Conservation (phyloP, 1,139 yeast genomes). For the Yamadazyma atlantica region DNA sequence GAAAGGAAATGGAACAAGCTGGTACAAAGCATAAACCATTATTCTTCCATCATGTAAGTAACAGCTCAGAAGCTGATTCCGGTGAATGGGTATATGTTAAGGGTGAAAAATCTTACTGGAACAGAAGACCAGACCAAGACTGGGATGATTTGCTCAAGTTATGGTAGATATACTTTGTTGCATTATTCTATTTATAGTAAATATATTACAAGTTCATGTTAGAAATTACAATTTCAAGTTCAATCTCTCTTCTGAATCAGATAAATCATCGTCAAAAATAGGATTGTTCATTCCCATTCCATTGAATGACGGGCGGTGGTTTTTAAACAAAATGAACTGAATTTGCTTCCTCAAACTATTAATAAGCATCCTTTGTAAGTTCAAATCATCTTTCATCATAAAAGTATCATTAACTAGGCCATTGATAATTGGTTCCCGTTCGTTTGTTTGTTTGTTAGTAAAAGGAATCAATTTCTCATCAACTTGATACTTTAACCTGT, state of each 20-base stretch:
- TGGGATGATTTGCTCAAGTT: conserved; percentile 57
- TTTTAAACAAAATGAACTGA: conserved; percentile 46
- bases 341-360: conserved; percentile 52
- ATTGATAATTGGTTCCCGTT: conserved; percentile 38
- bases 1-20: conserved; percentile 55
- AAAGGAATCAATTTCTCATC: conserved; percentile 42
- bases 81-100: conserved; percentile 60
- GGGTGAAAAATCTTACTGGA: conserved; percentile 80
- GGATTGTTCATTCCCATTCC: conserved; percentile 9
- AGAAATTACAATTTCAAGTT: conserved; percentile 33
- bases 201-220: too few species aligned
- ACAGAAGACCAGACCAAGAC: conserved; percentile 57
- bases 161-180: too few species aligned
- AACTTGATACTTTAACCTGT: conserved; percentile 41
- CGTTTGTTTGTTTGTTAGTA: conserved; percentile 31
- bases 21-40: conserved; percentile 52
- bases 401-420: conserved; percentile 44
- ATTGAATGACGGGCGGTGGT: conserved; percentile 23
- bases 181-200: too few species aligned
- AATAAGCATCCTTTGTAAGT: conserved; percentile 44
- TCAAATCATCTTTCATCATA: conserved; percentile 50
- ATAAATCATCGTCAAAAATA: conserved; percentile 16
- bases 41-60: conserved; percentile 56
- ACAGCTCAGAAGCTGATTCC: conserved; percentile 31
- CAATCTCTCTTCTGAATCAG: conserved; percentile 38